These are phyloP conservation scores for Geranomyces michiganensis DNA, from an alignment of 192 early-diverging fungal genomes.

Conservation along the genomic window DNA sequence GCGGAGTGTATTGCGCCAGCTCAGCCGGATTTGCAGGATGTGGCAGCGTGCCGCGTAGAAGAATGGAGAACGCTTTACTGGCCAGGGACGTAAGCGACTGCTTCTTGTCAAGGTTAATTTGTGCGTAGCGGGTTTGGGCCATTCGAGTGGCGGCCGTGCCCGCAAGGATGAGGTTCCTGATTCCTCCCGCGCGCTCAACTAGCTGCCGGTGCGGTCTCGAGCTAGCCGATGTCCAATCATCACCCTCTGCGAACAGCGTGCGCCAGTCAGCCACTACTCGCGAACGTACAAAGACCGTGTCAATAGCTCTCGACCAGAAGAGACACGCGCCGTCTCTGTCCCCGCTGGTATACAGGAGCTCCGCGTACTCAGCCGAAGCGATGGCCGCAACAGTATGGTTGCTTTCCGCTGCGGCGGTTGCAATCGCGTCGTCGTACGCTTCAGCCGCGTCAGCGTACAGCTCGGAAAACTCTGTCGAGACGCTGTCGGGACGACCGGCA, in stretches of 20 bases:
- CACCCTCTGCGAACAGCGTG: not conserved
- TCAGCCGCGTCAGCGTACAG: not conserved
- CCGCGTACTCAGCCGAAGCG: conserved; percentile 23
- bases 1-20: conserved; percentile 19
- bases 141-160: conserved; percentile 23
- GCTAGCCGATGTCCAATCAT: conserved; percentile 5
- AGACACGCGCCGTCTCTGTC: conserved; percentile 20
- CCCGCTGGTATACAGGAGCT: conserved; percentile 19
- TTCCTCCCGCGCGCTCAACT: conserved; percentile 16
- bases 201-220: not conserved
- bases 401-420: not conserved
- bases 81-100: conserved; percentile 29
- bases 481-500: not conserved
- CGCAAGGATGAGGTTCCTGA: conserved; percentile 22
- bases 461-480: not conserved
- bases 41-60: conserved; percentile 11
- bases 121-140: conserved; percentile 15
- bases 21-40: conserved; percentile 16
- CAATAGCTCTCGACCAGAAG: conserved; percentile 38
- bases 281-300: conserved; percentile 15
- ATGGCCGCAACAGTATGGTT: conserved; percentile 8
- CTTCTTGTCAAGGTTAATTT: conserved; percentile 28
- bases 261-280: conserved; percentile 22
- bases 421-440: conserved; percentile 17
- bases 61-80: not conserved